phyloP scores from a whole-genome alignment of 2,329 filamentous ascomycete genomes.

The Penicillium sp. region DNA sequence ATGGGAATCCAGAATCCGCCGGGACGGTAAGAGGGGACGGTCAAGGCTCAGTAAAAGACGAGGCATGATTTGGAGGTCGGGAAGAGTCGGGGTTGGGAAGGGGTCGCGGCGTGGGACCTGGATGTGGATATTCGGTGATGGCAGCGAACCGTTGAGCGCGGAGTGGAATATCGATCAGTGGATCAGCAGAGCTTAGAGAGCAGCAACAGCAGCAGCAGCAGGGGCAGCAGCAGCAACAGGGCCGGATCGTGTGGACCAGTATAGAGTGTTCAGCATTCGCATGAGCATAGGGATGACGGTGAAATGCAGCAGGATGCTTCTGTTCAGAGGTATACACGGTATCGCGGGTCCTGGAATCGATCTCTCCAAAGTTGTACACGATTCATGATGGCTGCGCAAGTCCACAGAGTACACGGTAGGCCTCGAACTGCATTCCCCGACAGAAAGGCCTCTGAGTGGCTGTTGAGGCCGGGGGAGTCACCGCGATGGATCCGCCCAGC shows the following conservation, averaged over 20 bases:
- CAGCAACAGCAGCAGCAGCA: not conserved
- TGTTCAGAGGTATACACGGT: conserved; percentile 5
- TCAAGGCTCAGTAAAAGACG: conserved; percentile 25
- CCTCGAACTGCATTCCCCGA: conserved; percentile 21
- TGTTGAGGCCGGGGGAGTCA: conserved; percentile 22
- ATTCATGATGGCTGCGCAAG: too few species aligned
- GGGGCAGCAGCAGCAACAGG: not conserved
- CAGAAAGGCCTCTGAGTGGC: conserved; percentile 18
- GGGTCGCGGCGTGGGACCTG: conserved; percentile 19
- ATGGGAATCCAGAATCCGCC: conserved; percentile 55
- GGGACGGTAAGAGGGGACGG: conserved; percentile 24
- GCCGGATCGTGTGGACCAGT: not conserved
- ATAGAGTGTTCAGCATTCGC: not conserved
- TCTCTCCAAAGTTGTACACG: too few species aligned
- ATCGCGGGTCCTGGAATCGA: conserved; percentile 4
- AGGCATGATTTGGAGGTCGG: conserved; percentile 30
- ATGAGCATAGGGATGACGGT: not conserved
- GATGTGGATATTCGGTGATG: conserved; percentile 32
- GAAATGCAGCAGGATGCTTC: not conserved
- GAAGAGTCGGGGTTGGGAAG: conserved; percentile 32
- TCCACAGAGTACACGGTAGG: conserved; percentile 23
- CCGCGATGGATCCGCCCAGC: conserved; percentile 12
- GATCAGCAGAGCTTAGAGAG: conserved; percentile 16
- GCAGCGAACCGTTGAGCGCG: conserved; percentile 31
- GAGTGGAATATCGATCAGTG: conserved; percentile 19